phyloP scores from a whole-genome alignment of 768 basidiomycete species.

The Lactarius pseudohatsudake region DNA sequence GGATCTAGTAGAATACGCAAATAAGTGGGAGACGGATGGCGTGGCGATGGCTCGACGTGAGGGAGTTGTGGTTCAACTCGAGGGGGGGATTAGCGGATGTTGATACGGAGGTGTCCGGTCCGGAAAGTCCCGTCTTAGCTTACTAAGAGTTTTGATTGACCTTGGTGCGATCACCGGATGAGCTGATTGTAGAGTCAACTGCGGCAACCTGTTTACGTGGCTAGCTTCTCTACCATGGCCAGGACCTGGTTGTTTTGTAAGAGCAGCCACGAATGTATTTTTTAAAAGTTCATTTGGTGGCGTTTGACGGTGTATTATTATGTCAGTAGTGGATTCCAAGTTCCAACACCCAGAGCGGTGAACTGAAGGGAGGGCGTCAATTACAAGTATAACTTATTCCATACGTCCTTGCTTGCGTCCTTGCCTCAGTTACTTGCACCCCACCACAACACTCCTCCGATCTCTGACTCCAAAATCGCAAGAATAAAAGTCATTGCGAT shows the following conservation, averaged over 20 bases:
- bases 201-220: neutral
- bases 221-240: neutral
- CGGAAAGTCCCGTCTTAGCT: too few relatives aligned
- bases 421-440: neutral
- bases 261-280: neutral
- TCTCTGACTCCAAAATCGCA: neutral
- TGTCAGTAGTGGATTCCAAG: neutral
- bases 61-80: slow-evolving; percentile 57
- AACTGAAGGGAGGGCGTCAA: neutral
- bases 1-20: slow-evolving; percentile 51
- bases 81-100: too few relatives aligned
- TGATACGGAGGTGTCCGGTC: too few relatives aligned
- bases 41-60: slow-evolving; percentile 48
- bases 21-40: slow-evolving; percentile 47
- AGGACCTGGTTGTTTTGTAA: neutral
- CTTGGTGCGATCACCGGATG: neutral
- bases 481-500: neutral
- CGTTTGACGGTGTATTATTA: neutral
- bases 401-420: neutral
- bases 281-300: neutral
- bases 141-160: too few relatives aligned
- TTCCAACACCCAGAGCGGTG: neutral
- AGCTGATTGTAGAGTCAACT: too few relatives aligned
- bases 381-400: neutral
- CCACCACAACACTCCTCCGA: neutral